A percentile compares a stretch with the other conserved stretches of the same genome.
These are phyloP conservation scores for Scytalidium lignicola DNA, from an alignment of 2,329 filamentous ascomycete genomes.

Conservation along the genomic window DNA sequence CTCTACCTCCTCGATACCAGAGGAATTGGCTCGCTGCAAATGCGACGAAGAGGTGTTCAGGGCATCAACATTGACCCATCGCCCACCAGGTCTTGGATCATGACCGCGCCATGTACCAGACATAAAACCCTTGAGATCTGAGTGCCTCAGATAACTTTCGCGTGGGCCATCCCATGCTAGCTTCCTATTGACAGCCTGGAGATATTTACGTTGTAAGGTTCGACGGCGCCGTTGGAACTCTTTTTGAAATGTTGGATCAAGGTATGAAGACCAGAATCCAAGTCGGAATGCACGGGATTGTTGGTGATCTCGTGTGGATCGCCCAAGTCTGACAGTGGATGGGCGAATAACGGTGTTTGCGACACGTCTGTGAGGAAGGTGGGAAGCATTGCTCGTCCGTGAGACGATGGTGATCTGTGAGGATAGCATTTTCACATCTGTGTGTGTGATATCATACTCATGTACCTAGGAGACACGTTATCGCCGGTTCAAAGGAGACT, in stretches of 20 bases:
- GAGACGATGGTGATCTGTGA: slow-evolving; percentile 16
- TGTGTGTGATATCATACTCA: slow-evolving; percentile 3
- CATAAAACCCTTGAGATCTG: slow-evolving; percentile 36
- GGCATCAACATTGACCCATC: slow-evolving; percentile 32
- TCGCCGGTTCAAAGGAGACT: neutral
- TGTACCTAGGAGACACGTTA: neutral
- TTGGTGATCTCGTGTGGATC: slow-evolving; percentile 18
- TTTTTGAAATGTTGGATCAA: slow-evolving; percentile 36
- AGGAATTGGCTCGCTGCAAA: slow-evolving; percentile 14
- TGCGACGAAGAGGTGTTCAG: slow-evolving; percentile 5
- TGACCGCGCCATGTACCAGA: slow-evolving; percentile 34
- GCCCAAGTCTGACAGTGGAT: neutral
- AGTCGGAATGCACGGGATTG: slow-evolving; percentile 46
- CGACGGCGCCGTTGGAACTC: slow-evolving; percentile 41
- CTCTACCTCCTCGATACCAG: slow-evolving; percentile 40
- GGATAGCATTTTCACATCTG: slow-evolving; percentile 19
- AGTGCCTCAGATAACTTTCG: slow-evolving; percentile 25
- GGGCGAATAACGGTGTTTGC: slow-evolving; percentile 5
- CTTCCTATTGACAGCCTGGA: slow-evolving; percentile 39
- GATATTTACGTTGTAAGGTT: slow-evolving; percentile 39
- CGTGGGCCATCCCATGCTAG: slow-evolving; percentile 42
- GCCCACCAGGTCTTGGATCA: slow-evolving; percentile 21
- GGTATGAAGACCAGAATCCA: slow-evolving; percentile 39
- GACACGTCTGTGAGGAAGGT: slow-evolving; percentile 10
- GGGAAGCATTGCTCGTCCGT: slow-evolving; percentile 9